Conservation (phyloP, 192 early-diverging fungal genomes). For the Pecoramyces ruminantium region DNA sequence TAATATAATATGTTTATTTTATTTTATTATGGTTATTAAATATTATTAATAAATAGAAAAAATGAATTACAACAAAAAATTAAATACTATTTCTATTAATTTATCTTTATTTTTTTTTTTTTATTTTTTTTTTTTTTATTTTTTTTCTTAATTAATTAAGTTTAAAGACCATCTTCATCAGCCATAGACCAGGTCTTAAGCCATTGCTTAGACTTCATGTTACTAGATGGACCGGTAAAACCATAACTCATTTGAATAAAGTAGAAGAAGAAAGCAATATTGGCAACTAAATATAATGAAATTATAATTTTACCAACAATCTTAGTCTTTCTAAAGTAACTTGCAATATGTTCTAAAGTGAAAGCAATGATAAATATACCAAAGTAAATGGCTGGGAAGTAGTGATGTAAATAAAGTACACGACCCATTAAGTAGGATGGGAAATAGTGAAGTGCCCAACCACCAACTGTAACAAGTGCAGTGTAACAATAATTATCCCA, state of each 20-base stretch:
- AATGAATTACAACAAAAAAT: no score
- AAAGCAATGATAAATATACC: conserved; percentile 61
- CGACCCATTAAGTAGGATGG: conserved; percentile 95
- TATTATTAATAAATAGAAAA: no score
- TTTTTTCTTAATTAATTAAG: no score
- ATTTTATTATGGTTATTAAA: no score
- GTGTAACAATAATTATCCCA: conserved; percentile 60
- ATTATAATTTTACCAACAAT: neutral
- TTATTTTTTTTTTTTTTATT: no score
- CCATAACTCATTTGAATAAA: neutral
- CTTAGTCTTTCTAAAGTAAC: neutral
- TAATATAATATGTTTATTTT: no score
- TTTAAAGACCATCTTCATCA: neutral
- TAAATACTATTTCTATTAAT: no score
- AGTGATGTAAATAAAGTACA: conserved; percentile 91
- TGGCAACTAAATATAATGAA: neutral
- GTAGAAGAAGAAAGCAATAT: neutral
- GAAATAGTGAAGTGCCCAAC: conserved; percentile 88
- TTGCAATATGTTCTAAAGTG: conserved; percentile 52
- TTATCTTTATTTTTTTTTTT: no score
- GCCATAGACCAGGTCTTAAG: neutral
- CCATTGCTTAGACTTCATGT: neutral
- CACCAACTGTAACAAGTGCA: conserved; percentile 53
- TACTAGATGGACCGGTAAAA: neutral
- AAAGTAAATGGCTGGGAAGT: conserved; percentile 92